Percentiles rank a stretch among this genome's conserved stretches.
Evolutionary conservation across 768 basidiomycete genomes (phyloP).

Genomic region (Lyophyllum shimeji): DNA sequence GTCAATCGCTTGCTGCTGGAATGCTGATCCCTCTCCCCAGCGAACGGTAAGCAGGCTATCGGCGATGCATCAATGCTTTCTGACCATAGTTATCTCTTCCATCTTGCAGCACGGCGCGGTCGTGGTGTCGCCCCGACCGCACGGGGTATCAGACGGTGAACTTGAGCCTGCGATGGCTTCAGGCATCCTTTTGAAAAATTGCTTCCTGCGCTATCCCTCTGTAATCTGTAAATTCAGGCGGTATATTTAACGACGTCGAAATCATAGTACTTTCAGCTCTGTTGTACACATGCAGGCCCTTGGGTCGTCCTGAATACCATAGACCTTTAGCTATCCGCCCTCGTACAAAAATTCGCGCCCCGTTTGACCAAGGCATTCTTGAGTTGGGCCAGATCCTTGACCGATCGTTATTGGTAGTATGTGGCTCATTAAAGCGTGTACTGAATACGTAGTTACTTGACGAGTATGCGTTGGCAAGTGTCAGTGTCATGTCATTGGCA

Average conservation of each 20-base stretch:
- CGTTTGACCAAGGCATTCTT: no score
- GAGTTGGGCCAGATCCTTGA: no score
- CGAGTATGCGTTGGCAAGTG: no score
- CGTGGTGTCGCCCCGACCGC: constrained; percentile 73
- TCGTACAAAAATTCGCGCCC: no score
- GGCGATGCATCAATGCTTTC: background rate
- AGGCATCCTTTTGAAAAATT: background rate
- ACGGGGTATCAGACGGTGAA: constrained; percentile 81
- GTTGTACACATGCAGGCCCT: background rate
- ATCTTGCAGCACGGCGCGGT: constrained; percentile 73
- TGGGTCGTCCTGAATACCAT: background rate
- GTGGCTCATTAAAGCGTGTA: no score
- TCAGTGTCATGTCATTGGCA: no score
- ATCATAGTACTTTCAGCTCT: background rate
- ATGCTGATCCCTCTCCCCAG: constrained; percentile 37
- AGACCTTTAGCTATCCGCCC: no score
- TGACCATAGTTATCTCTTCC: constrained; percentile 5
- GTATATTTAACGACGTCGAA: constrained; percentile 7
- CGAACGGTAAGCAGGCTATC: constrained; percentile 57
- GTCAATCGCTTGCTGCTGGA: constrained; percentile 7
- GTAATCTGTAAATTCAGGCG: constrained; percentile 13
- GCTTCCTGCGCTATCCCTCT: constrained; percentile 3
- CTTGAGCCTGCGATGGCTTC: background rate
- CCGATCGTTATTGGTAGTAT: background rate
- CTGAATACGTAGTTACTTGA: no score